Base-by-base conservation (phyloP, 768 basidiomycete species). In the Coprinopsis cinerea region DNA sequence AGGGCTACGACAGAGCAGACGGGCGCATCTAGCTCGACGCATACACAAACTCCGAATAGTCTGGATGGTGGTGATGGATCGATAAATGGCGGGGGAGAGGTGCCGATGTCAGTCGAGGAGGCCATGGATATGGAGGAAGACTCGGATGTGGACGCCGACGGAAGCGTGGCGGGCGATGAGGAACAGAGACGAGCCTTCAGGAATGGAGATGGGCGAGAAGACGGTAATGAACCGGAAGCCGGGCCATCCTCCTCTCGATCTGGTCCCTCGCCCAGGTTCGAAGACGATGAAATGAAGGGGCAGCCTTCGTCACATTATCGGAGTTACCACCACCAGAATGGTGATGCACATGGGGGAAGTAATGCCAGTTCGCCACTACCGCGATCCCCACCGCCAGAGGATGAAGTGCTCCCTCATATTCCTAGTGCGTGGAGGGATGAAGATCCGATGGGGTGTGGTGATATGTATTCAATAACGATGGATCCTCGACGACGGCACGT, bases 21-120 rank as follows among this genome's bases (percentile, higher is more conserved):
- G 22, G 20, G 40, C 27, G 43, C 55, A 57, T 18, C 54, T 62
- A 41, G 57, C 58, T 40, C 74, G 10, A 67, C 73, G 20, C 62
- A 64, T 14, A 60, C 66, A 50, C 67, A 69, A 43, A 75, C 75
- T 0, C 74, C 72, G 0, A 68, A 70, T 52, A 73, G 67, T 20
- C 60, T 57, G 24, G 73, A 69, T 37, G 72, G 61, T 46, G 60
- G 61, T 10, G 53, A 41, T 47, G 18, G 32, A 30, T 24, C 39
- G 15, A 47, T 46, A 23, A 24, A n/a, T 7, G 44, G 37, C 2
- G 36, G 34, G 13, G 47, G 37, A n/a, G 50, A 45, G n/a, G 47
- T 28, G 20, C 64, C 63, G 4, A 63, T 67, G 58, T 57, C 64
- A 1, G 56, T 67, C 6, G 67, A 67, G 25, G 67, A 69, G 43